Evolutionary conservation across 306 rosid genomes (phyloP), one percentile per base, ranked within the genome.

Genomic region (Begonia peltatifolia): DNA sequence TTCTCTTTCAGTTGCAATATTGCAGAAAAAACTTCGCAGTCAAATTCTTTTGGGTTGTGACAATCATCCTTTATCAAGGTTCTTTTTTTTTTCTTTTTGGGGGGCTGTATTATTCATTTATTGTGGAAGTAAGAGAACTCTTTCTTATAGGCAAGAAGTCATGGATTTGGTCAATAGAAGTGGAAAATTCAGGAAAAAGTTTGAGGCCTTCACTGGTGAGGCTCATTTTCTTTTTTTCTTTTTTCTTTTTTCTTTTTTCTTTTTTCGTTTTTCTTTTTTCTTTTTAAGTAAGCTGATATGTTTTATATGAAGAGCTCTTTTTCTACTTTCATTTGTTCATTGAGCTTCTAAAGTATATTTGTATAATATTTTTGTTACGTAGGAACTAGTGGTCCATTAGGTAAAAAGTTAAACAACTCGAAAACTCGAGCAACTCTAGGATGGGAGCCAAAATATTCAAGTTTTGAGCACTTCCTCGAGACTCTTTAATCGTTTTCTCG

Each of bases 31-130:
- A 61, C 66, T 74, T 15, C 67, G 75, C 44, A 74, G 81, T 61
- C 61, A 50, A 66, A 79, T 81, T 68, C 80, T 90, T 71, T 73
- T 90, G 72, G 99, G 95, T 53, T 86, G 95, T 56, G 99, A 90
- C 51, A 81, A 81, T 73, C 94, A 90, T 63, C 99, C 99, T 62
- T 58, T 90, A 52, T 83, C 94, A 82, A 90, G 99, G 99, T 86
- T 51, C 2, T 25, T 25, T 3, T 25, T 25, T 25, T 25, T 25
- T 25, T 25, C 6, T 25, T 25, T 25, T 25, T 25, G 4, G 35
- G 1, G 35, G 35, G 35, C 35, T 25, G 35, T 3, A 6, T 3
- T 25, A 25, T 25, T 25, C 6, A 6, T 25, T 25, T 25, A 25
- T 25, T 25, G 35, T 25, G 35, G 35, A 25, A 6, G 6, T 25